These are phyloP conservation scores for Geranomyces michiganensis DNA, from an alignment of 192 early-diverging fungal species.

Conservation along the genomic window DNA sequence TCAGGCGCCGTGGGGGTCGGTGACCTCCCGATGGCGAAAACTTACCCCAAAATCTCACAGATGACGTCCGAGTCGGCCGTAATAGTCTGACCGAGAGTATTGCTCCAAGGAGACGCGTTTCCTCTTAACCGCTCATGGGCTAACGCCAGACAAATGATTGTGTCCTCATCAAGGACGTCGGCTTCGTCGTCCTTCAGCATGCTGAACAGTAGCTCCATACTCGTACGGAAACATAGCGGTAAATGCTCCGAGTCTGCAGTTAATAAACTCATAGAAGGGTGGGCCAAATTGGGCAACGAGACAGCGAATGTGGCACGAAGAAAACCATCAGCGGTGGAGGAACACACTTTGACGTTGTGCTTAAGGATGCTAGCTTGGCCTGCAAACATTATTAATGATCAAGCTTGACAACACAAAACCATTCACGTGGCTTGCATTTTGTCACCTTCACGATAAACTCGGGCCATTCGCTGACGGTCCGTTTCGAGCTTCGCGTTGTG, in stretches of 20 bases:
- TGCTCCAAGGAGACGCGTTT: slow-evolving; percentile 11
- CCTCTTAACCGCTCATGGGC: slow-evolving; percentile 23
- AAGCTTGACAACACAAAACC: neutral
- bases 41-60: neutral
- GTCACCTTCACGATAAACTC: slow-evolving; percentile 36
- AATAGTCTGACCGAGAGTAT: neutral
- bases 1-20: neutral
- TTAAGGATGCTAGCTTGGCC: slow-evolving; percentile 11
- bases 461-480: slow-evolving; percentile 21
- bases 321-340: neutral
- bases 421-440: neutral
- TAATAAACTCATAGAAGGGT: neutral
- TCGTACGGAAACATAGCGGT: neutral
- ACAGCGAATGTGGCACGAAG: neutral
- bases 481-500: neutral
- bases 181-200: slow-evolving; percentile 5
- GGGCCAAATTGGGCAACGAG: neutral
- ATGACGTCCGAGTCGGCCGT: neutral
- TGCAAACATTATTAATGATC: neutral
- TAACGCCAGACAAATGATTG: slow-evolving; percentile 36
- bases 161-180: slow-evolving; percentile 40
- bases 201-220: slow-evolving; percentile 9
- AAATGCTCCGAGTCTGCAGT: slow-evolving; percentile 1
- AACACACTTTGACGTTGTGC: slow-evolving; percentile 13
- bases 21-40: neutral